Conservation (phyloP, 2,329 filamentous ascomycete species). For the Hypoxylon rubiginosum region DNA sequence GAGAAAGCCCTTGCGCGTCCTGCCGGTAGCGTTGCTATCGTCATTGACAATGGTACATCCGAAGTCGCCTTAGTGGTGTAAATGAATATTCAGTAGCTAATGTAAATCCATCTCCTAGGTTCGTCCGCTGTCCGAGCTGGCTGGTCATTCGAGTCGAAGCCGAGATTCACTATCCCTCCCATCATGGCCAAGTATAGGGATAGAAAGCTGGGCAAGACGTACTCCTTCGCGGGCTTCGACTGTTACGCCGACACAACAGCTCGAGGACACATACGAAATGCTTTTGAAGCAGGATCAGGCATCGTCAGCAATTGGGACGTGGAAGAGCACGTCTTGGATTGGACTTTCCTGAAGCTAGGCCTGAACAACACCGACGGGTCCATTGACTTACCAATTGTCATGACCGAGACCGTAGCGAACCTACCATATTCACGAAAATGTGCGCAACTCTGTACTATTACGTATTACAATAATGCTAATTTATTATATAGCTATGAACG, state of each 20-base stretch:
- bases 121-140: conserved; percentile 91
- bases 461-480: conserved; percentile 12
- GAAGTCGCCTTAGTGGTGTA: not conserved
- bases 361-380: conserved; percentile 80
- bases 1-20: conserved; percentile 71
- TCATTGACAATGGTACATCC: conserved; percentile 92
- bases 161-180: conserved; percentile 84
- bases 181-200: conserved; percentile 97
- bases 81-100: conserved; percentile 28
- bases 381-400: conserved; percentile 88
- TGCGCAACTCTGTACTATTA: conserved; percentile 59
- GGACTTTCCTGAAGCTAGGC: conserved; percentile 93
- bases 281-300: conserved; percentile 91
- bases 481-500: conserved; percentile 82
- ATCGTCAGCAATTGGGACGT: conserved; percentile 98
- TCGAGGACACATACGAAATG: conserved; percentile 87
- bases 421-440: conserved; percentile 89
- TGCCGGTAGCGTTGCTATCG: conserved; percentile 78
- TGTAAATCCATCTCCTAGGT: conserved; percentile 64
- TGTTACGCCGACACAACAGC: conserved; percentile 96
- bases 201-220: conserved; percentile 90
- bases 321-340: conserved; percentile 94
- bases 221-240: conserved; percentile 92
- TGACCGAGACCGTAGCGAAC: conserved; percentile 96
- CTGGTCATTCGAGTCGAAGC: conserved; percentile 92